Percentiles rank a stretch among this genome's conserved stretches.
phyloP scores from a whole-genome alignment of 257 asterid genomes.

The Ilex aquifolium region DNA sequence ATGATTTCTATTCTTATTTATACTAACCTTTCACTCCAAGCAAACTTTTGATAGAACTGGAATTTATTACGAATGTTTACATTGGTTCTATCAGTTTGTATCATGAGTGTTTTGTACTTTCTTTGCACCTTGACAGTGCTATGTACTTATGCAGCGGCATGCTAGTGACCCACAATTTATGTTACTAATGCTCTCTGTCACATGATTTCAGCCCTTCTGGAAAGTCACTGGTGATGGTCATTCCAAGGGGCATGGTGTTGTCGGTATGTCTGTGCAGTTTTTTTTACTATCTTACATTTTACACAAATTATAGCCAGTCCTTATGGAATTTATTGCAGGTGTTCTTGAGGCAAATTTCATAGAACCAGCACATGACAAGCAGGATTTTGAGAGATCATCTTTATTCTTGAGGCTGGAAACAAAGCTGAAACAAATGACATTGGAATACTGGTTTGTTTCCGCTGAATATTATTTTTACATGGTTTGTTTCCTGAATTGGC shows the following conservation, averaged over 20 bases:
- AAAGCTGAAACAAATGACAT: slow-evolving; percentile 69
- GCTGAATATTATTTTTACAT: slow-evolving; percentile 8
- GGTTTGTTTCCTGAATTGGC: not conserved
- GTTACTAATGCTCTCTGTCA: not conserved
- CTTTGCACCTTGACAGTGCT: too few relatives aligned
- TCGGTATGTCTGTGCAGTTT: slow-evolving; percentile 42
- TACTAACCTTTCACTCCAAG: too few relatives aligned
- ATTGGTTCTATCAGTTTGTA: too few relatives aligned
- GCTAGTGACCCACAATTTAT: not conserved
- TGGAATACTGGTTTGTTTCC: slow-evolving; percentile 68
- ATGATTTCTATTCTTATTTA: too few relatives aligned
- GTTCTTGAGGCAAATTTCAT: slow-evolving; percentile 90
- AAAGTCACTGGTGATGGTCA: slow-evolving; percentile 82
- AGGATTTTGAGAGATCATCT: slow-evolving; percentile 87
- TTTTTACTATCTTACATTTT: not conserved
- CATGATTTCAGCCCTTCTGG: slow-evolving; percentile 79
- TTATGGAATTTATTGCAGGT: slow-evolving; percentile 36
- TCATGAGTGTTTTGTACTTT: too few relatives aligned
- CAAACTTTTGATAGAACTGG: too few relatives aligned
- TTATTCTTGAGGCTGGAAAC: slow-evolving; percentile 64
- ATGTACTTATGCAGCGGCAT: too few relatives aligned
- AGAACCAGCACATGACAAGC: slow-evolving; percentile 98
- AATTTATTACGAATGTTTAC: too few relatives aligned
- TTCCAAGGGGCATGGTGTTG: slow-evolving; percentile 72
- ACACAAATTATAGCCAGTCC: not conserved